phyloP scores from a whole-genome alignment of 305 asterid genomes.

The Solanum hybrid region DNA sequence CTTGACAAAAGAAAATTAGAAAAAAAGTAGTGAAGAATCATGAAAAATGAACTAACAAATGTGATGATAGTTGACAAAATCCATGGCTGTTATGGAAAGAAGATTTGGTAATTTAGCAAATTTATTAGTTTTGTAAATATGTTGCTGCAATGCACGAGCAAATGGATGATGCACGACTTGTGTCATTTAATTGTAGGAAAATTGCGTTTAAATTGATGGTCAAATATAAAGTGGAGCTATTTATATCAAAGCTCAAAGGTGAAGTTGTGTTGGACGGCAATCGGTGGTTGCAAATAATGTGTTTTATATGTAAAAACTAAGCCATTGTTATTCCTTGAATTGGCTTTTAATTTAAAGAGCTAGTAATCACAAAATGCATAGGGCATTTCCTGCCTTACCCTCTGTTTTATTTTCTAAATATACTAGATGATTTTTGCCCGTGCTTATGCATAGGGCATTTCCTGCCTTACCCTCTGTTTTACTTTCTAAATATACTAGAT shows the following conservation, averaged over 20 bases:
- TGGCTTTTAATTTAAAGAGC: background rate
- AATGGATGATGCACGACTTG: background rate
- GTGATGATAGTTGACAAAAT: background rate
- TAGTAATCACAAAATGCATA: background rate
- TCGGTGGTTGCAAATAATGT: background rate
- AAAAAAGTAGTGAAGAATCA: background rate
- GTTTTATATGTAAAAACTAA: constrained; percentile 28
- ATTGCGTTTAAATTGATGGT: background rate
- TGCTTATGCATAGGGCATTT: background rate
- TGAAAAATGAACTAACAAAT: background rate
- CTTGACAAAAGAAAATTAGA: background rate
- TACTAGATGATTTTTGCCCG: too few relatives aligned
- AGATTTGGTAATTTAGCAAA: background rate
- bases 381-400: background rate
- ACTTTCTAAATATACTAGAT: too few relatives aligned
- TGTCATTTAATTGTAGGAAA: background rate
- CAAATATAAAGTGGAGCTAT: background rate
- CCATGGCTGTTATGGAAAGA: background rate
- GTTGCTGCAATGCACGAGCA: background rate
- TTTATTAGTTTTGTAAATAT: background rate
- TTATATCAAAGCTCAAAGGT: background rate
- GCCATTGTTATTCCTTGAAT: constrained; percentile 10
- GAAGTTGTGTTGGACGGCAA: background rate
- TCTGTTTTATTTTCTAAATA: too few relatives aligned
- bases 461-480: too few relatives aligned